phyloP scores from a whole-genome alignment of 2,329 filamentous ascomycete species.

The Trichocomaceae sp. region DNA sequence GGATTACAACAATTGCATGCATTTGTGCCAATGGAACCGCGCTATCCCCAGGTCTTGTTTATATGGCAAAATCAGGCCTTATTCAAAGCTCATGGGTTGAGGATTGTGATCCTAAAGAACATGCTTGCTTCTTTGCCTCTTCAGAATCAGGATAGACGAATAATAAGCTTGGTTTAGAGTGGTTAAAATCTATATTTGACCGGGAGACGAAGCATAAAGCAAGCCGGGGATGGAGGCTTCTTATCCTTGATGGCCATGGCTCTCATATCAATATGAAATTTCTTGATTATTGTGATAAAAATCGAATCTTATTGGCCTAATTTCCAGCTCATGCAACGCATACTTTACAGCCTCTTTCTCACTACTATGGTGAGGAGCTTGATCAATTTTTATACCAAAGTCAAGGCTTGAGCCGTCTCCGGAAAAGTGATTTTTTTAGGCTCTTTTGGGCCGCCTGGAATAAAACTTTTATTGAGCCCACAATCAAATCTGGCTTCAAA shows the following conservation, averaged over 20 bases:
- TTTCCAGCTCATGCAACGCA: neutral
- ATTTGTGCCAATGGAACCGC: constrained; percentile 13
- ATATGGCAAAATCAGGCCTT: constrained; percentile 14
- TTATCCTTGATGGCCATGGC: neutral
- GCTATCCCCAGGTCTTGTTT: constrained; percentile 15
- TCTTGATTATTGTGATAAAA: neutral
- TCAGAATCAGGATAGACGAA: neutral
- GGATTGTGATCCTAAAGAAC: neutral
- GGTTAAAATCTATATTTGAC: neutral
- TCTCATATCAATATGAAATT: neutral
- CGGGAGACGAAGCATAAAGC: neutral
- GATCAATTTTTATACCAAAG: neutral
- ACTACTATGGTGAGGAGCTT: neutral
- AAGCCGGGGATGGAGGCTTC: neutral
- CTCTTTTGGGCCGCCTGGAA: neutral
- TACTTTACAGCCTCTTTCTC: constrained; percentile 9
- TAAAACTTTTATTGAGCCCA: too few relatives aligned
- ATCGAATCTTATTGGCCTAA: neutral
- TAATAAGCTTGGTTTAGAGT: neutral
- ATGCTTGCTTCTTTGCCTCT: neutral
- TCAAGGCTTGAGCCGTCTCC: neutral
- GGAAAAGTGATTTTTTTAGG: neutral
- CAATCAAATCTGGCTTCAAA: too few relatives aligned
- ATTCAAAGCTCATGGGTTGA: constrained; percentile 16
- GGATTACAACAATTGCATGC: constrained; percentile 16